Base-by-base conservation (phyloP, 2,329 filamentous ascomycete species). In the Trichoderma sp. region DNA sequence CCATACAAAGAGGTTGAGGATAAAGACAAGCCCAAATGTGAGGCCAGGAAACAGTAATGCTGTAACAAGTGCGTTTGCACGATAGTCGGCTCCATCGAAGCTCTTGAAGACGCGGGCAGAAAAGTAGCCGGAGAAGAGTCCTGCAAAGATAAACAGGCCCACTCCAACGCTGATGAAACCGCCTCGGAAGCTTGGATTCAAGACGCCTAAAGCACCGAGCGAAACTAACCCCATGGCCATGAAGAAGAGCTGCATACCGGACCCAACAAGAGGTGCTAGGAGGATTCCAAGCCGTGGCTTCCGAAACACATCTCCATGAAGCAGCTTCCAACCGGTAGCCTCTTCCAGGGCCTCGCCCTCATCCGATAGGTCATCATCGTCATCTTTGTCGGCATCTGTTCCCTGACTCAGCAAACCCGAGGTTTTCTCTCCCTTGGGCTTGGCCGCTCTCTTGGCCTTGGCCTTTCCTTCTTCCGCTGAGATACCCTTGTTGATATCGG, bases 1-100 rank as follows among this genome's bases (percentile, higher is more conserved):
- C 94, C 94, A 97, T 72, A 96, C 93, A 79, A 97, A 97, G 11
- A 97, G 85, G 80, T 97, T 97, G 72, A 97, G 86, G 64, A 95
- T 86, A 81, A 97, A 94, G 43, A 95, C 83, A 34, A 92, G 86
- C 9, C 86, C 84, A 78, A 97, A 97, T 1, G 93, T 83, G 6
- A 96, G 85, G 1, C 93, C 93, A 0, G 94, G 94, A 78, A 97
- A 93, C 3, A 97, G 86, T 11, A 91, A 84, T 0, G 92, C 93
- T 4, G 94, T 97, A 78, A 93, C 86, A 32, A 95, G 78, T 2
- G 92, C 92, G 78, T 97, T 97, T 79, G 90, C 90, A 58, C 88
- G 86, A 88, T 92, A 94, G 74, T 91, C 87, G 63, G 88, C 84
- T 24, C 93, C 93, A 36, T 92, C 92, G 78, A 96, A 95, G 0